A percentile compares a stretch with the other conserved stretches of the same genome.
Evolutionary conservation across 768 basidiomycete species (phyloP).

Genomic region (Hericium erinaceus): DNA sequence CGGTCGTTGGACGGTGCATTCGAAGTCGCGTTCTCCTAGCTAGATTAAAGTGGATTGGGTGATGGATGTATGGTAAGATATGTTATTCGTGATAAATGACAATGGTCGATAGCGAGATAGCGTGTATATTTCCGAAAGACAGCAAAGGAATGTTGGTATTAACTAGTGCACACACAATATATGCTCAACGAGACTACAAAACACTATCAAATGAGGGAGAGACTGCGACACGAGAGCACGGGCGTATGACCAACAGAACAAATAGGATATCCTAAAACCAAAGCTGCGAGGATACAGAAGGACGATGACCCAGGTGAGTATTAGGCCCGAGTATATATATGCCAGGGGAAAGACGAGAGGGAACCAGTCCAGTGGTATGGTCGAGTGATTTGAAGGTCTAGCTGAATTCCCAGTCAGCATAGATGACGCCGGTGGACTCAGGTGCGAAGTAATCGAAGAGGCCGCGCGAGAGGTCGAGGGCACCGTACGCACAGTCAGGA

Average conservation of each 20-base stretch:
- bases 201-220: too few relatives aligned
- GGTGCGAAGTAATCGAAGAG: slow-evolving; percentile 57
- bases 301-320: background rate
- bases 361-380: background rate
- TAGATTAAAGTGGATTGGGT: background rate
- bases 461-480: slow-evolving; percentile 58
- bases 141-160: background rate
- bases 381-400: background rate
- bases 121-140: background rate
- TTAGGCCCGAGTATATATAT: background rate
- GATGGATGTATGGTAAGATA: background rate
- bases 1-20: slow-evolving; percentile 28
- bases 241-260: background rate
- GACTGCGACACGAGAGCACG: too few relatives aligned
- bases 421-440: slow-evolving; percentile 42
- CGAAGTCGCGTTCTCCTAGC: slow-evolving; percentile 2
- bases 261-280: background rate
- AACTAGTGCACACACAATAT: too few relatives aligned
- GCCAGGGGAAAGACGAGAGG: background rate
- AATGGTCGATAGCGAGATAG: background rate
- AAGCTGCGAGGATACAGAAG: background rate
- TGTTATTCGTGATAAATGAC: background rate
- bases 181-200: too few relatives aligned
- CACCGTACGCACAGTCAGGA: slow-evolving; percentile 53
- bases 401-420: slow-evolving; percentile 50